A percentile compares a stretch with the other conserved stretches of the same genome.
phyloP scores from a whole-genome alignment of 441 rosid genomes.

The Pelargonium exstipulatum region DNA sequence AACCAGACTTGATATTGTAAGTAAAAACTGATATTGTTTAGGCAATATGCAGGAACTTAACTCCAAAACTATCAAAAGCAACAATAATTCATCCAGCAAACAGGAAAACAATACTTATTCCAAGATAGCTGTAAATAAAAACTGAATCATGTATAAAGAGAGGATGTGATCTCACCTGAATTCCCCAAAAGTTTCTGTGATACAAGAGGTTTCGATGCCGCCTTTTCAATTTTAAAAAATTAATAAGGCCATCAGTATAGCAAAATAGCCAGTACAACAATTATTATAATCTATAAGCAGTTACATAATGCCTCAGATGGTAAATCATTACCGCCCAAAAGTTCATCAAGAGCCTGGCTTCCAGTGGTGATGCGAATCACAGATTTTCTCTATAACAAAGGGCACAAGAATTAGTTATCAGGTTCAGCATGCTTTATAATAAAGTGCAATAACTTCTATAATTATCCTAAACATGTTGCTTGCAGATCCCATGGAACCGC shows the following conservation, averaged over 20 bases:
- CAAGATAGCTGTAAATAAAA: background rate
- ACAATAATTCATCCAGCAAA: slow-evolving; percentile 2
- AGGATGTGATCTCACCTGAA: slow-evolving; percentile 43
- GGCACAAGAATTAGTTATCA: slow-evolving; percentile 12
- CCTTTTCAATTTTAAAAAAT: slow-evolving; percentile 41
- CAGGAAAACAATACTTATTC: background rate
- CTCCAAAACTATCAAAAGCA: slow-evolving; percentile 3
- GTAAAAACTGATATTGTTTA: background rate
- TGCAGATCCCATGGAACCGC: background rate
- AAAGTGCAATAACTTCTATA: background rate
- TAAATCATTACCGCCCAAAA: slow-evolving; percentile 55
- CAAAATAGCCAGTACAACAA: background rate
- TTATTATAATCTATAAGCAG: background rate
- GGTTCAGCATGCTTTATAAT: background rate
- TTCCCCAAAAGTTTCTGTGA: slow-evolving; percentile 94
- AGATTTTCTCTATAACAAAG: slow-evolving; percentile 46
- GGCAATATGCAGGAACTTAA: slow-evolving; percentile 6
- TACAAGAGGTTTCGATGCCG: slow-evolving; percentile 67
- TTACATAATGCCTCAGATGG: background rate
- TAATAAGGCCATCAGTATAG: slow-evolving; percentile 5
- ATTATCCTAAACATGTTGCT: slow-evolving; percentile 1
- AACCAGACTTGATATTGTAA: slow-evolving; percentile 10
- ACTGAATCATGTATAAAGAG: background rate
- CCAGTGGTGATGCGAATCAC: slow-evolving; percentile 85
- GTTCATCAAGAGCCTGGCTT: slow-evolving; percentile 84